Evolutionary conservation across 345 rosid species (phyloP).

Genomic region (Euphorbia tirucalli): DNA sequence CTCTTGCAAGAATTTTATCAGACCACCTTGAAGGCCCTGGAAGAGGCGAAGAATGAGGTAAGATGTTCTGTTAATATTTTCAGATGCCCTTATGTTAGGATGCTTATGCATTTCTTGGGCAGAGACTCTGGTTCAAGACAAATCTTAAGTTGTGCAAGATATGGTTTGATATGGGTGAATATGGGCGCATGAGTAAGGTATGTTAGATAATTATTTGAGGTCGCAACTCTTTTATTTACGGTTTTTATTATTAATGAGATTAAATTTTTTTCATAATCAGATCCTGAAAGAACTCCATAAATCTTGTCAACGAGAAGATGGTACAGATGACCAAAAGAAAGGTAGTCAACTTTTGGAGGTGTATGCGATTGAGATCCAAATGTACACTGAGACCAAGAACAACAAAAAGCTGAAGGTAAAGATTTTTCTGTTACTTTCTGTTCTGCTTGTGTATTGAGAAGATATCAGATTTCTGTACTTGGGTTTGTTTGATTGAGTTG

Average conservation of each 20-base stretch:
- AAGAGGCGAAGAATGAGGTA: constrained; percentile 99
- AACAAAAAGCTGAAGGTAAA: constrained; percentile 94
- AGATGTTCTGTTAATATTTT: constrained; percentile 1
- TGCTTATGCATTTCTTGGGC: constrained; percentile 32
- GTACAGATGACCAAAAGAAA: constrained; percentile 98
- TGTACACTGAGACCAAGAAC: constrained; percentile 97
- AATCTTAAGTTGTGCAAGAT: constrained; percentile 98
- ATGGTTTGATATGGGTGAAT: constrained; percentile 97
- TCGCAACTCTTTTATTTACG: background rate
- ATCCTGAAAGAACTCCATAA: constrained; percentile 93
- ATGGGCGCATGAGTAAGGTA: constrained; percentile 97
- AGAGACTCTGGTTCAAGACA: constrained; percentile 99
- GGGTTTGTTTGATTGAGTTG: background rate
- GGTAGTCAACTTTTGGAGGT: constrained; percentile 99
- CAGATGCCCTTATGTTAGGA: background rate
- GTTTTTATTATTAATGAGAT: background rate
- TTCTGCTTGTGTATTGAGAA: background rate
- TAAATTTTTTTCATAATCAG: constrained; percentile 34
- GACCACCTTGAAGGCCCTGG: constrained; percentile 94
- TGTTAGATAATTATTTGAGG: constrained; percentile 8
- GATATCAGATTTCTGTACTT: background rate
- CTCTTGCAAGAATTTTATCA: constrained; percentile 91
- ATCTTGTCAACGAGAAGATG: constrained; percentile 97
- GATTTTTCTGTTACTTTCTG: constrained; percentile 2
- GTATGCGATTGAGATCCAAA: constrained; percentile 95